Evolutionary conservation across 2,329 filamentous ascomycete genomes (phyloP), one percentile per base, ranked within the genome.

Genomic region (Aspergillus oerlinghausenensis): DNA sequence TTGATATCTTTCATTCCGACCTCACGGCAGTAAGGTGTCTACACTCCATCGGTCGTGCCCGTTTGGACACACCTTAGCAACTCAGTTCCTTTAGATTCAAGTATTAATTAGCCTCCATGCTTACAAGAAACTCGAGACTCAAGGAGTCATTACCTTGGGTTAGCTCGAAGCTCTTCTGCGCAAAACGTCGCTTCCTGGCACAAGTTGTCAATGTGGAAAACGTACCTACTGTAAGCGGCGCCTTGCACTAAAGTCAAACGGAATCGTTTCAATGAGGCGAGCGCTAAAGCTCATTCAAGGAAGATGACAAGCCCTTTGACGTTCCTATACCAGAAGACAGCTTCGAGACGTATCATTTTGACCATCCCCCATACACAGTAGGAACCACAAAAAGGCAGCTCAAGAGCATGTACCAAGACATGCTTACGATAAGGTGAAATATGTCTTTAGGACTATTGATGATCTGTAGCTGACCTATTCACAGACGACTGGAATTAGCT

Each of bases 261-360:
- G 3, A 29, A 25, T 4, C 29, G n/a, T 25, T 42, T 4, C 6
- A 28, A 23, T 11, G 11, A 21, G 3, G 9, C 10, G 21, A 25
- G 14, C 1, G 32, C 38, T 49, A 52, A 51, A 48, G 10, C n/a
- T 19, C 23, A 6, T 14, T 5, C 26, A 48, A 94, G 91, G 88
- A 90, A 76, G 91, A 96, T 73, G 89, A 96, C 70, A 88, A 93
- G 81, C 84, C 85, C 63, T 97, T 97, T 81, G 83, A 86, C 70
- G 84, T 97, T 72, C 88, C 86, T 69, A 87, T 97, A 73, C 92
- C 90, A 73, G 90, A 96, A 75, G 92, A 97, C 85, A 91, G 89
- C 79, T 97, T 96, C 80, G 93, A 97, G 83, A 96, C 92, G 50
- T 97, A 97, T 81, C 89, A 96, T 81, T 85, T 97, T 71, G 93